phyloP scores from a whole-genome alignment of 2,329 filamentous ascomycete genomes.

The Rhytidhysteron rufulum region DNA sequence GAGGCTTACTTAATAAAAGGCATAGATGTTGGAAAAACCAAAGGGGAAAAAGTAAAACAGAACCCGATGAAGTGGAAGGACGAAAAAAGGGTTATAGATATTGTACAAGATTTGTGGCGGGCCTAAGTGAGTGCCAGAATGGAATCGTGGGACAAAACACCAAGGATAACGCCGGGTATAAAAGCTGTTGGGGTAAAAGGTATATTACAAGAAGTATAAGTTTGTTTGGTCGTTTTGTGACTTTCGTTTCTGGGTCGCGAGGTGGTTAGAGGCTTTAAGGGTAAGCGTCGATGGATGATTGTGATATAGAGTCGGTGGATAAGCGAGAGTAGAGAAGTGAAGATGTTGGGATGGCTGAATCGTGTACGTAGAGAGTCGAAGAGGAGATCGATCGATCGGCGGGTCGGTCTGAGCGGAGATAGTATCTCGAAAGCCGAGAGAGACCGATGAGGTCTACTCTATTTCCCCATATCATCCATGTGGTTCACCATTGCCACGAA shows the following conservation, averaged over 20 bases:
- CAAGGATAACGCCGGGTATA: conserved; percentile 7
- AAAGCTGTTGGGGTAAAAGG: conserved; percentile 13
- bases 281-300: conserved; percentile 1
- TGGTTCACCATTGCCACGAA: conserved; percentile 93
- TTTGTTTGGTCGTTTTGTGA: conserved; percentile 9
- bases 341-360: neutral
- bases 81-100: conserved; percentile 7
- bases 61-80: neutral
- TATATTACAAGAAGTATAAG: conserved; percentile 30
- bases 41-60: neutral
- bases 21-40: neutral
- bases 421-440: neutral
- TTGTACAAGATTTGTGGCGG: conserved; percentile 28
- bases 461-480: conserved; percentile 55
- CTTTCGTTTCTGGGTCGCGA: conserved; percentile 4
- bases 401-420: neutral
- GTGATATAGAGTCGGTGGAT: conserved; percentile 10
- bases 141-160: conserved; percentile 20
- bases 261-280: conserved; percentile 10
- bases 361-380: neutral
- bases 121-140: conserved; percentile 30
- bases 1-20: too few species aligned
- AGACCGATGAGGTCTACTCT: neutral
- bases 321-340: neutral
- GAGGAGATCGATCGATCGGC: neutral